These are phyloP conservation scores for Podochytrium sp. DNA, from an alignment of 192 early-diverging fungal genomes.

Conservation along the genomic window DNA sequence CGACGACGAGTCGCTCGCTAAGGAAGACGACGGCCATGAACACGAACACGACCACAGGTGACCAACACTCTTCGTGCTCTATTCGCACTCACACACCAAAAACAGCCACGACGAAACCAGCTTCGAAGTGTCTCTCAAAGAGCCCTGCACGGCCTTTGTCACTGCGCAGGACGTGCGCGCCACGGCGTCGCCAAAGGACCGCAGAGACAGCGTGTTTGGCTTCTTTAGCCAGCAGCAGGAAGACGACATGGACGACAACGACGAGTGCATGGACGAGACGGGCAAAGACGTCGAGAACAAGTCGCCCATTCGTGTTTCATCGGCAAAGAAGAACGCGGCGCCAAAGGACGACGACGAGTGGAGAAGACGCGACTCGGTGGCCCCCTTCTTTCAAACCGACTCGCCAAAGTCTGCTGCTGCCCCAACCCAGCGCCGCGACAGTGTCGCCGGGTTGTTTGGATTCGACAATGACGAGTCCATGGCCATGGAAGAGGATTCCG, in stretches of 20 bases:
- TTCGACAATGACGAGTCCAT: too few relatives aligned
- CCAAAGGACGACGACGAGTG: neutral
- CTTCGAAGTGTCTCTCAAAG: conserved; percentile 31
- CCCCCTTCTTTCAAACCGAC: conserved; percentile 11
- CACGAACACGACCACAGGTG: too few relatives aligned
- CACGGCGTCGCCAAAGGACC: neutral
- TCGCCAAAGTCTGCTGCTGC: neutral
- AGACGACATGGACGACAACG: neutral
- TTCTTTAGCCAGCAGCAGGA: neutral
- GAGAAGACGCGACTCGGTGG: conserved; percentile 6
- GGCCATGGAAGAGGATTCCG: neutral
- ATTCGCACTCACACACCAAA: neutral
- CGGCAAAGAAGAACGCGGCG: neutral
- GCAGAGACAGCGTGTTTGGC: conserved; percentile 3
- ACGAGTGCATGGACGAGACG: too few relatives aligned
- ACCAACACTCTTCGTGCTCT: neutral
- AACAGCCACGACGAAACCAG: conserved; percentile 4
- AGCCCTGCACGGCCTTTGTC: neutral
- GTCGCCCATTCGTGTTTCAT: neutral
- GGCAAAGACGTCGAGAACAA: conserved; percentile 1
- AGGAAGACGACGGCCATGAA: too few relatives aligned
- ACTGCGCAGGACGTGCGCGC: neutral
- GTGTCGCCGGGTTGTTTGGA: too few relatives aligned
- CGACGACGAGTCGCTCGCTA: neutral
- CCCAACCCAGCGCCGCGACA: too few relatives aligned